Base-by-base conservation (phyloP, 805 yeast species). In the Candida saitoana region DNA sequence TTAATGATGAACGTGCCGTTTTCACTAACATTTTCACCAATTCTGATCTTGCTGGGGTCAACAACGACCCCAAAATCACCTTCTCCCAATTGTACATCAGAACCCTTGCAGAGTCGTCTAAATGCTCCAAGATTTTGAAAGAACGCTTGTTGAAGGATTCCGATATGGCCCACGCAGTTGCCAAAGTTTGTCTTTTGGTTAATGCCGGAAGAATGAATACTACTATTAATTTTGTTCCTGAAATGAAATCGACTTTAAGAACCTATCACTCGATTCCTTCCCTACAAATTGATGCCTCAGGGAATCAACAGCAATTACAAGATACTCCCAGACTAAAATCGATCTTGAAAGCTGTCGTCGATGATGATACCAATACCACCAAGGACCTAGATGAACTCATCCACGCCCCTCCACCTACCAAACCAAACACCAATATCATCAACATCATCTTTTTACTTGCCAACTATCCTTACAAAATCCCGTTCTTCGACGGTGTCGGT, bases 121-220 rank as follows among this genome's bases (percentile, higher is more conserved):
- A 88, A 56, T 83, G 91, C 48, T 87, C 96, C 5, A 84, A 82
- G 52, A 79, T 91, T 3, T 70, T 91, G 40, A 79, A 87, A 45
- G 96, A 89, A 49, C 77, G 95, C 46, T 65, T 91, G 29, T 59
- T 82, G 36, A 65, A 68, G 42, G 87, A 84, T 47, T 74, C 72
- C 46, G 76, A 77, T 33, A 72, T 76, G 62, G 85, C 87, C 1
- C 68, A 79, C 31, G 79, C 87, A 14, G 86, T 87, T 16, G 84
- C 87, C 41, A 79, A 87, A 73, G 82, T 88, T 17, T 88, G 96
- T 49, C 63, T 91, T 30, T 69, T 91, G 46, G 97, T 91, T 14
- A 91, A 91, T 57, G 80, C 90, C 41, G 98, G 98, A 7, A 73
- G 97, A 47, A 80, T 91, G 80, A 91, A 91, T 67, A 91, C 99